These are phyloP conservation scores for Datisca glomerata DNA, from an alignment of 306 rosid genomes.

Conservation along the genomic window DNA sequence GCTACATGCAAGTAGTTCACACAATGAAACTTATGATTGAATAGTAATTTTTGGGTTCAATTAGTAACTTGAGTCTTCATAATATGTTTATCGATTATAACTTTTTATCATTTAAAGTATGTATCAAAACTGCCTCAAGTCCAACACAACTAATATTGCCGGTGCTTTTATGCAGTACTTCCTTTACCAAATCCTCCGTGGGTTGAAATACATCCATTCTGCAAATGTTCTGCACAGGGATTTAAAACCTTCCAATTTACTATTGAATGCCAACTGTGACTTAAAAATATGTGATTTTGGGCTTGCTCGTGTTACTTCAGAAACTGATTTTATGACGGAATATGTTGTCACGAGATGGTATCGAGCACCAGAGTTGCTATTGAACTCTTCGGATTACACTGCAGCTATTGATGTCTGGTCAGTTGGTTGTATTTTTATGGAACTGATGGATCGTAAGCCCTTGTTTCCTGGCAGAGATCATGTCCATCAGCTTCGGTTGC, in stretches of 20 bases:
- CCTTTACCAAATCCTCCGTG: constrained; percentile 91
- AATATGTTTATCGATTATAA: too few species aligned
- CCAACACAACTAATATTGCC: constrained; percentile 1
- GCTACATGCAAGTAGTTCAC: too few species aligned
- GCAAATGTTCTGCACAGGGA: constrained; percentile 96
- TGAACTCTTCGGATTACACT: constrained; percentile 92
- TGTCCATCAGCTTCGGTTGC: constrained; percentile 85
- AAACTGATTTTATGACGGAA: constrained; percentile 95
- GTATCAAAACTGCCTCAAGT: background rate
- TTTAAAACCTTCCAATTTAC: constrained; percentile 93
- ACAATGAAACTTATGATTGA: too few species aligned
- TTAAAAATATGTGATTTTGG: constrained; percentile 94
- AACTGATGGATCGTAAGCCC: constrained; percentile 90
- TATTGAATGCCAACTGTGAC: constrained; percentile 90
- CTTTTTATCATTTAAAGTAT: background rate
- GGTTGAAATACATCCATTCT: constrained; percentile 93
- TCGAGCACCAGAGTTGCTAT: constrained; percentile 90
- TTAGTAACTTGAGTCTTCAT: too few species aligned
- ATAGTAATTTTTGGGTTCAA: too few species aligned
- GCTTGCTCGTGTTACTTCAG: constrained; percentile 93
- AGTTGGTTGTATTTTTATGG: constrained; percentile 96
- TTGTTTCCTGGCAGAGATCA: constrained; percentile 97
- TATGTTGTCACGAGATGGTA: constrained; percentile 96
- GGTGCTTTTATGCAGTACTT: constrained; percentile 51
- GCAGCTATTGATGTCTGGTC: constrained; percentile 99